phyloP scores from a whole-genome alignment of 192 early-diverging fungal genomes.

The Backusella tuberculispora region DNA sequence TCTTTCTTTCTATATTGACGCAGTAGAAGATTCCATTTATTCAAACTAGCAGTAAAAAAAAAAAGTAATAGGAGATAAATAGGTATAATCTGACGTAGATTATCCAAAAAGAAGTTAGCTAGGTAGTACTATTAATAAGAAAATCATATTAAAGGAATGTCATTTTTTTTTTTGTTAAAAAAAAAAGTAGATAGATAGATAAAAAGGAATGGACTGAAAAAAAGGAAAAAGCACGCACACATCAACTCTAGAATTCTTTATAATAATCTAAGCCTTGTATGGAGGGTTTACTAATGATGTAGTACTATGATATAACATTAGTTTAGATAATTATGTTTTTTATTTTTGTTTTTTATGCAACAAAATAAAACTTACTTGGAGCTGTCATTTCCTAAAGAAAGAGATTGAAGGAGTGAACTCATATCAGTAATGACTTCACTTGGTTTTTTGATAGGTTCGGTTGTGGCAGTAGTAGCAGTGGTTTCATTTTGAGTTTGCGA shows the following conservation, averaged over 20 bases:
- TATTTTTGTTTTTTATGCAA: too few species aligned
- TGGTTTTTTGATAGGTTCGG: neutral
- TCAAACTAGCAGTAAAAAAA: neutral
- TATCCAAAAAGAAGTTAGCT: too few species aligned
- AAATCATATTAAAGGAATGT: neutral
- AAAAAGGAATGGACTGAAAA: neutral
- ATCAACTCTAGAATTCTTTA: neutral
- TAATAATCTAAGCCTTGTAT: conserved; percentile 14
- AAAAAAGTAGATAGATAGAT: neutral
- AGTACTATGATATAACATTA: neutral
- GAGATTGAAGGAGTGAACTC: conserved; percentile 22
- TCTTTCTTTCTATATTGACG: conserved; percentile 8
- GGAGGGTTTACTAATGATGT: conserved; percentile 29
- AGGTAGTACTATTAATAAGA: neutral
- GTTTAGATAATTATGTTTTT: too few species aligned
- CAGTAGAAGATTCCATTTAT: neutral
- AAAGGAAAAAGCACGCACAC: too few species aligned
- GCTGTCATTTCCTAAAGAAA: conserved; percentile 12
- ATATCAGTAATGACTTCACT: conserved; percentile 29
- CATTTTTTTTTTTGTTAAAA: neutral
- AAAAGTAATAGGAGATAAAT: neutral
- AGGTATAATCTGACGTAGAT: too few species aligned
- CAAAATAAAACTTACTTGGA: conserved; percentile 6
- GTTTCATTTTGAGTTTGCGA: conserved; percentile 15
- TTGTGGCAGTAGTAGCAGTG: neutral